Evolutionary conservation across 257 asterid genomes (phyloP), one percentile per base, ranked within the genome.

Genomic region (Capsicum baccatum): DNA sequence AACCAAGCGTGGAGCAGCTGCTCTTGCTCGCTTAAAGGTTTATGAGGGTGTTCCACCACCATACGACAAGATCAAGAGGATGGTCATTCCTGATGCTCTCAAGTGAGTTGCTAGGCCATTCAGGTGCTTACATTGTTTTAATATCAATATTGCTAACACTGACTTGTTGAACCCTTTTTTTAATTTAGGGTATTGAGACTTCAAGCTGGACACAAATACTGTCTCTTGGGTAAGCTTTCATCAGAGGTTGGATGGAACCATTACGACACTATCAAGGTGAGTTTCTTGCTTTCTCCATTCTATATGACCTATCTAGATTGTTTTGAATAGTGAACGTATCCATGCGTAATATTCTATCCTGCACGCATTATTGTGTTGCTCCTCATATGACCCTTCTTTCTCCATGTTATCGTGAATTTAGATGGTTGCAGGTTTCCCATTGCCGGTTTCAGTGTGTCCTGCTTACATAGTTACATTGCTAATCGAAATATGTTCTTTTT

Each of bases 221-320:
- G 98, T 79, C 79, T 94, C 84, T 83, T 95, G 91, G 99, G 99
- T 55, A 86, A 91, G 85, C 97, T 95, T 48, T 95, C 99, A 21
- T 91, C 98, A 0, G 98, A 95, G 86, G 97, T 95, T 54, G 99
- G 99, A 82, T 95, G 99, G 99, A 94, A 94, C 88, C 92, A 94
- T 76, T 94, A 91, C 66, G 97, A 95, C 79, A 95, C 95, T 15
- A 93, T 95, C 87, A 92, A 87, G 96, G 99, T 93, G 81, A 84
- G 88, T 90, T 60, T 55, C 8, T 16, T 55, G 3, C 59, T 15
- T 26, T 76, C 8, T 54, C 26, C 21, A 52, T 76, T 52, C 81
- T 76, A 14, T 21, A 14, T 74, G 81, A 50, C 21, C 62, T 5
- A 15, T 6, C 13, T 82, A 6, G 66, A 8, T 57, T 12, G 2